Percentiles rank a stretch among this genome's conserved stretches.
These are phyloP conservation scores for Psilocybe subaeruginosa DNA, from an alignment of 768 basidiomycete genomes.

Conservation along the genomic window DNA sequence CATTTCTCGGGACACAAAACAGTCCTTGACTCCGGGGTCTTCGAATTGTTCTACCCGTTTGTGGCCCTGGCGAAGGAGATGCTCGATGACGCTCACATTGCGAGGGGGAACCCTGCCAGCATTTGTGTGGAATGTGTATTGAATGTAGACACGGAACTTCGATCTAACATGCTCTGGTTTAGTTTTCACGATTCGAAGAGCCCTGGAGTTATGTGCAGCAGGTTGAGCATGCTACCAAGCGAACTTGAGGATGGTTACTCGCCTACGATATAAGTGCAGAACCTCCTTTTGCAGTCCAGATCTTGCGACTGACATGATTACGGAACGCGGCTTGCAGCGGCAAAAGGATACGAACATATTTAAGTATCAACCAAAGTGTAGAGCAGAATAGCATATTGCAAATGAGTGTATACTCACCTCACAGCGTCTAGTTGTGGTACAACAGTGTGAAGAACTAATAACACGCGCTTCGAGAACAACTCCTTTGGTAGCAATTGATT, in stretches of 20 bases:
- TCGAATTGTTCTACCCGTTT: slow-evolving; percentile 76
- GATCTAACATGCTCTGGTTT: slow-evolving; percentile 64
- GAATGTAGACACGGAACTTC: slow-evolving; percentile 71
- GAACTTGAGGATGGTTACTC: slow-evolving; percentile 1
- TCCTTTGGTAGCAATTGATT: too few relatives aligned
- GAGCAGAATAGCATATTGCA: too few relatives aligned
- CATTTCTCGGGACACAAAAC: slow-evolving; percentile 77
- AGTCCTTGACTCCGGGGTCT: slow-evolving; percentile 67
- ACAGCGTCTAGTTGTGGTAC: too few relatives aligned
- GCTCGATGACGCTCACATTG: slow-evolving; percentile 71
- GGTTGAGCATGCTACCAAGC: not conserved
- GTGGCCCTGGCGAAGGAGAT: slow-evolving; percentile 69
- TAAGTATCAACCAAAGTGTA: too few relatives aligned
- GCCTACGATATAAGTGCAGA: slow-evolving; percentile 48
- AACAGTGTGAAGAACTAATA: too few relatives aligned
- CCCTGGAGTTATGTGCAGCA: slow-evolving; percentile 40
- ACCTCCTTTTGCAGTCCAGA: slow-evolving; percentile 61
- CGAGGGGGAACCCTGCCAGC: slow-evolving; percentile 64
- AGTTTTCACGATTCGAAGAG: slow-evolving; percentile 71
- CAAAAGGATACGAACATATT: not conserved
- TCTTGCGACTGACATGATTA: slow-evolving; percentile 17
- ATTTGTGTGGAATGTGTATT: slow-evolving; percentile 70
- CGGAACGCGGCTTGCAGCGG: not conserved
- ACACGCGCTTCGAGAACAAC: too few relatives aligned
- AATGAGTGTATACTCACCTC: too few relatives aligned